Base-by-base conservation (phyloP, 139 green algal genomes). In the Tetraselmis chui region DNA sequence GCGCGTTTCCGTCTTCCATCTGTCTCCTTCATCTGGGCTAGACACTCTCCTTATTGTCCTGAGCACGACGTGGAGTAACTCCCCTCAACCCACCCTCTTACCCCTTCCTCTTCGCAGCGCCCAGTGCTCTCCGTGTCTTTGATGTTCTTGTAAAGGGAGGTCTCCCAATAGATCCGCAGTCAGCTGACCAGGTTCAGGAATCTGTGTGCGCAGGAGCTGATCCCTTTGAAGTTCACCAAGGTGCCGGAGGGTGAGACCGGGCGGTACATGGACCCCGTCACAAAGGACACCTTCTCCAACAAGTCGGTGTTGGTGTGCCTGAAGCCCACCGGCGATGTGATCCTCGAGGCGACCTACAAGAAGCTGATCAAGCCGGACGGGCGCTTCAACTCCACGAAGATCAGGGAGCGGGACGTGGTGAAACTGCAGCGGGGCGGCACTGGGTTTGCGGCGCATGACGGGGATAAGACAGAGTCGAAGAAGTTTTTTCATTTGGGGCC, bases 261-360 rank as follows among this genome's bases (percentile, higher is more conserved):
- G 18, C 81, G 85, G 28, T 94, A 93, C 89, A 96, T 97, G 88
- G 94, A 98, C 88, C 95, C 95, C 25, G 59, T 98, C 29, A 95
- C 93, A 0, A 86, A 91, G 31, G 92, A 97, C 76, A 91, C 86
- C n/a, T 93, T 98, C 79, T 95, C 92, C 18, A 97, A 97, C 76
- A 81, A 89, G 25, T 91, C 79, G 28, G 88, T 87, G 29, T 88
- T 98, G 25, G 92, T 98, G 1, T 84, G 96, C 2, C 82, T 98
- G 5, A 92, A 91, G 59, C 85, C 94, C 29, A 96, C 91, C 28
- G 90, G 93, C 1, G 92, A 97, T 59, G 93, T 97, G 74, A 80
- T 98, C 85, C 75, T 92, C 11, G 79, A 93, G 59, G 89, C 94
- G 78, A 96, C 93, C 1, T 98, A 93, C 78, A 81, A 91, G 0